These are phyloP conservation scores for Lipomyces spencermartinsiae DNA, from an alignment of 805 yeast genomes.

Conservation along the genomic window DNA sequence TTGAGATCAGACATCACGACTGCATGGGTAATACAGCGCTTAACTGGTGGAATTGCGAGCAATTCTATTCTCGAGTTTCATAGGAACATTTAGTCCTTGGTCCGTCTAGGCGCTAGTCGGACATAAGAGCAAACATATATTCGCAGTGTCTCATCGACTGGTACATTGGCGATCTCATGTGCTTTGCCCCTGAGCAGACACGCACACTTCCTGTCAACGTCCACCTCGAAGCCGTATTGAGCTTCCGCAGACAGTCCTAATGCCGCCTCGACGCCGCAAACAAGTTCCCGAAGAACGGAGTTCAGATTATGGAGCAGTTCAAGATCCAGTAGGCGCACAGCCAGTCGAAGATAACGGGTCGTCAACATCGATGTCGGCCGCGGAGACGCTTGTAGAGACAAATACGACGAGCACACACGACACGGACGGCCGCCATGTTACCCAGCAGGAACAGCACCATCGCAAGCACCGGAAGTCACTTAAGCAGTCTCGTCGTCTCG, in stretches of 20 bases:
- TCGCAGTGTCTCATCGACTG: neutral
- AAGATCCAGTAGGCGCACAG: neutral
- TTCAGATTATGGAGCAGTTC: neutral
- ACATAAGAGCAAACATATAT: neutral
- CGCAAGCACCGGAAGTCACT: neutral
- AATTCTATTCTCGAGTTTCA: neutral
- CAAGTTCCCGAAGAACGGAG: neutral
- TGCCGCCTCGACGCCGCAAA: constrained; percentile 6
- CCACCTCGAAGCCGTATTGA: neutral
- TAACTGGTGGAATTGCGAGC: neutral
- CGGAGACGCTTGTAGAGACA: neutral
- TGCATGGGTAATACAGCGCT: too few species aligned
- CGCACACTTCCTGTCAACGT: neutral
- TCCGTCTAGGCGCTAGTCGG: neutral
- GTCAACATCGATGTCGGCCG: neutral
- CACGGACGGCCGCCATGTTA: neutral
- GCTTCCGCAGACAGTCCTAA: neutral
- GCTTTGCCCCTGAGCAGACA: constrained; percentile 1
- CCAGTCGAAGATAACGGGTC: neutral
- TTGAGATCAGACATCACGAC: too few species aligned
- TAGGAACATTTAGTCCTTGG: neutral
- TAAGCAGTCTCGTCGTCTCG: constrained; percentile 29
- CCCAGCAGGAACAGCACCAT: neutral
- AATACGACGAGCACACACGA: neutral
- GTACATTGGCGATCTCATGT: neutral